Evolutionary conservation across 1,284 basidiomycete genomes (phyloP), one percentile per base, ranked within the genome.

Genomic region (Sphaerobolus stellatus): DNA sequence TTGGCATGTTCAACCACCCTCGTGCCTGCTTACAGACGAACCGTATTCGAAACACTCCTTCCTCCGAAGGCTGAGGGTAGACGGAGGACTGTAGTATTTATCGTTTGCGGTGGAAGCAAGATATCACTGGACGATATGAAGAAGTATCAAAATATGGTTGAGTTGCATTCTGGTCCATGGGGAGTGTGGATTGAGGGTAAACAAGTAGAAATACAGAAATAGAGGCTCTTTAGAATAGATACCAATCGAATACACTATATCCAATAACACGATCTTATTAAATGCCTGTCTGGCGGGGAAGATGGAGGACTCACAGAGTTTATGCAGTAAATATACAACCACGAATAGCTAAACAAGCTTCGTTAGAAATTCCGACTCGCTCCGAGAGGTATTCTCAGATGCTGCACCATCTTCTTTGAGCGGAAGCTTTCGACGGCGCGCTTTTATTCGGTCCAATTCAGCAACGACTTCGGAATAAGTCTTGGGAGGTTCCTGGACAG

Each of bases 31-130:
- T 90, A 88, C 66, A 78, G 76, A 34, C 74, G 70, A 2, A 65
- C 68, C 1, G 65, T 90, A n/a, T 81, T 89, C 62, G 61, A 75
- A 34, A 73, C 66, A 47, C 63, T 87, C 16, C 70, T 83, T 1
- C 75, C 78, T 18, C 63, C 66, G 14, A 34, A 7, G 20, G 9
- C 9, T 31, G 52, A 56, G 1, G 58, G 51, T 16, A 64, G 59
- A 41, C 66, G 62, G 22, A 65, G 71, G n/a, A 76, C 68, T 1
- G 74, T 82, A 6, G 81, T 87, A 0, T 85, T 88, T 66, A 73
- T 86, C 54, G 77, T 84, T 36, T 91, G 88, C 56, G 88, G 87
- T 3, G 88, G 87, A 2, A 84, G 85, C 66, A 90, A 89, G 62
- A 71, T 85, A 24, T 81, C 82, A 4, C 57, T 80, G 27, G 67